Evolutionary conservation across 352 stramenopile species (phyloP), one percentile per base, ranked within the genome.

Genomic region (Plasmopara viticola): DNA sequence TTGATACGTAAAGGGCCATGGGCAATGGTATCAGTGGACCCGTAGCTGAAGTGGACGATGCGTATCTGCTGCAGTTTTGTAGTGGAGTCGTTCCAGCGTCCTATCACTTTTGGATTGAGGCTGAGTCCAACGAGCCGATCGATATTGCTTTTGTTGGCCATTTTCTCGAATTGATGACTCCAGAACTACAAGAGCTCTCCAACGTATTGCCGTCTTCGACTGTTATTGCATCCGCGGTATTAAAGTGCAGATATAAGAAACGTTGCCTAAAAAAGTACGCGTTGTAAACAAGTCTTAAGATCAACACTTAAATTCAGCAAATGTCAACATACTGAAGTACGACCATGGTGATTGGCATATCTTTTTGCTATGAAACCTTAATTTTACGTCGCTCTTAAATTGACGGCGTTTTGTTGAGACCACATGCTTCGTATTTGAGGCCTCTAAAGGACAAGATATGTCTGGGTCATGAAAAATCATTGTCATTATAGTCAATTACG

Each of bases 51-150:
- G 73, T 75, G 25, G 68, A 86, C 47, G 80, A 84, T 50, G 72
- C 70, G 14, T 90, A 90, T 51, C 84, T 90, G 41, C 57, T 90
- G 41, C 80, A 88, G 52, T 84, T 90, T 41, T 73, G 72, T 40
- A 84, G 69, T 5, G 80, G 80, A 15, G 66, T 56, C 5, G 49
- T 81, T 31, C 73, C 77, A 0, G 67, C 77, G 5, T 76, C 52
- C 9, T 88, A 87, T 44, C 73, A 90, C 48, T 90, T 88, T 53
- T 90, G 80, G 77, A 70, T 90, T 58, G 77, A 90, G 53, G 75
- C 73, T 0, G 70, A 76, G 60, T 66, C 60, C 10, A 64, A 68
- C 28, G 50, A 60, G 0, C 56, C 64, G 8, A 81, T 90, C 38
- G 67, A 85, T 45, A 64, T 81, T 7, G 78, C 68, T 35, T 69